Conservation (phyloP, 345 rosid species). For the Rhodomyrtus tomentosa region DNA sequence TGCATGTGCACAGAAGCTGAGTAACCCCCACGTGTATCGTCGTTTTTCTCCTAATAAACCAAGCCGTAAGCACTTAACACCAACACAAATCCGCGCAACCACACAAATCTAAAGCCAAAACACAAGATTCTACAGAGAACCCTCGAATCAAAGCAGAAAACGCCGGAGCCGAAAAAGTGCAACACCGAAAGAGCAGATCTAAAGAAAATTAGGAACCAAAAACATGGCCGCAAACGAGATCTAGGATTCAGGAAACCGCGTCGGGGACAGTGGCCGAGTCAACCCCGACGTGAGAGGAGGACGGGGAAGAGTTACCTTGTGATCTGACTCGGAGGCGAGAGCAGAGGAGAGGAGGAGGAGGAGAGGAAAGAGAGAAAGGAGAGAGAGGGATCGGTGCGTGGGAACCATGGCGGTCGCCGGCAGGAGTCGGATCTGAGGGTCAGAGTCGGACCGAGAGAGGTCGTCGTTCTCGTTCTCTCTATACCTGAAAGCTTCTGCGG, state of each 20-base stretch:
- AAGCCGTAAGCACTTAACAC: not conserved
- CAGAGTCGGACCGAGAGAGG: not conserved
- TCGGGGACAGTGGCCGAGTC: not conserved
- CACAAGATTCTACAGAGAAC: not conserved
- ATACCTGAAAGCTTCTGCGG: not conserved
- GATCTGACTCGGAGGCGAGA: slow-evolving; percentile 82
- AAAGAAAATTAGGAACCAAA: not conserved
- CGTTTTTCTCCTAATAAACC: not conserved
- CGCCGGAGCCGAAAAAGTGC: not conserved
- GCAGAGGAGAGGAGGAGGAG: slow-evolving; percentile 23
- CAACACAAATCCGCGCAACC: not conserved
- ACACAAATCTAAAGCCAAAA: not conserved
- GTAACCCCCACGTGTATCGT: not conserved
- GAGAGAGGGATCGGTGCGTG: slow-evolving; percentile 19
- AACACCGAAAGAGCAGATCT: not conserved
- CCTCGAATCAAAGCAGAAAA: not conserved
- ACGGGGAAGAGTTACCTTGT: slow-evolving; percentile 45
- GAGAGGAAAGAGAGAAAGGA: slow-evolving; percentile 12
- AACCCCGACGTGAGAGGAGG: not conserved
- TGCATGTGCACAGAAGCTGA: not conserved
- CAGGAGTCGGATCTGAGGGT: slow-evolving; percentile 34
- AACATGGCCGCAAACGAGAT: not conserved
- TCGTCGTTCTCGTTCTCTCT: not conserved
- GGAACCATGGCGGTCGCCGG: slow-evolving; percentile 48
- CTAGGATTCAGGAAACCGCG: not conserved